Percentiles rank a stretch among this genome's conserved stretches.
phyloP scores from a whole-genome alignment of 2,329 filamentous ascomycete genomes.

The Colletotrichum filicis region DNA sequence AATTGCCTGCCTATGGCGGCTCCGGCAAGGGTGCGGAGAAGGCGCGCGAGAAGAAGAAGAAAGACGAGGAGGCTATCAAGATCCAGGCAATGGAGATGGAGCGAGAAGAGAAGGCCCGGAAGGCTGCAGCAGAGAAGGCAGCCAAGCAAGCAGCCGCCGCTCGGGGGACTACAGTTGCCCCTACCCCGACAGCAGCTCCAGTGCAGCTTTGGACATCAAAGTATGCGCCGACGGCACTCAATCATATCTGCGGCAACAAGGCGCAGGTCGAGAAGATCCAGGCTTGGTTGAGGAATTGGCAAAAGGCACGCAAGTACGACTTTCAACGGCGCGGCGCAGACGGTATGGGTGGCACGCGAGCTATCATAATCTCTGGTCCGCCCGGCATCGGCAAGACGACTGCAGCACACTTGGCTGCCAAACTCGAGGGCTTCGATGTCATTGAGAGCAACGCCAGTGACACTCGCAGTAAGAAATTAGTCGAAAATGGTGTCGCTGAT shows the following conservation, averaged over 20 bases:
- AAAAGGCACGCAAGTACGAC: conserved; percentile 78
- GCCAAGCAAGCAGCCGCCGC: conserved; percentile 62
- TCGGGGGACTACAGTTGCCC: conserved; percentile 49
- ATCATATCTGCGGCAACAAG: conserved; percentile 96
- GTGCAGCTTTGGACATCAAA: conserved; percentile 90
- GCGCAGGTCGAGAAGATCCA: conserved; percentile 88
- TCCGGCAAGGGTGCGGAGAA: conserved; percentile 89
- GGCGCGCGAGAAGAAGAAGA: conserved; percentile 83
- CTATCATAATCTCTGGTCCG: conserved; percentile 95
- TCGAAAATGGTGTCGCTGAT: conserved; percentile 88
- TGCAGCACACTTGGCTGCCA: conserved; percentile 92
- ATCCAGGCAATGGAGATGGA: conserved; percentile 88
- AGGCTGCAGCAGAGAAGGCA: conserved; percentile 62
- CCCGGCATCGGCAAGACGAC: conserved; percentile 98
- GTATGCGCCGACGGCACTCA: conserved; percentile 87
- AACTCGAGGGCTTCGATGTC: conserved; percentile 91
- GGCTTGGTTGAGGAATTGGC: conserved; percentile 86
- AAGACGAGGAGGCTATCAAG: conserved; percentile 85
- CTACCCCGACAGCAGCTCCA: conserved; percentile 52
- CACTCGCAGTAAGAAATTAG: conserved; percentile 92
- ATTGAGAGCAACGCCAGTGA: conserved; percentile 97
- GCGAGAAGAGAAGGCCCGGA: conserved; percentile 74
- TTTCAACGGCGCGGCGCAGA: conserved; percentile 88
- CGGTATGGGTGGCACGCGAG: conserved; percentile 83
- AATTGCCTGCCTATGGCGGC: conserved; percentile 86